phyloP scores from a whole-genome alignment of 139 green algal species.

The Chlorella sorokiniana region DNA sequence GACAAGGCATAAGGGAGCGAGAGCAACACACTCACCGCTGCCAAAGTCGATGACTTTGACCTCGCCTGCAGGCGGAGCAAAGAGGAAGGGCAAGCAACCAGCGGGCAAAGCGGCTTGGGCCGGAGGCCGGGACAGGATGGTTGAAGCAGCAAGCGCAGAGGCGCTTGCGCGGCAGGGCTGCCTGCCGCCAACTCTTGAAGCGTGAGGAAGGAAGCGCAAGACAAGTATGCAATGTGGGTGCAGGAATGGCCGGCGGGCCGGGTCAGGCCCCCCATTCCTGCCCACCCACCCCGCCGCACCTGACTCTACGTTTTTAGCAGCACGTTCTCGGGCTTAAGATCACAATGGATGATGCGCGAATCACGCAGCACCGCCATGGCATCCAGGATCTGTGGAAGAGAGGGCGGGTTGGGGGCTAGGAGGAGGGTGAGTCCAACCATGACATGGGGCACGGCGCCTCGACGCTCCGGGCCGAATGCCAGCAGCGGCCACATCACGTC shows the following conservation, averaged over 20 bases:
- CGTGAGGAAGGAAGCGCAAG: not conserved
- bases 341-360: conserved; percentile 95
- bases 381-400: conserved; percentile 81
- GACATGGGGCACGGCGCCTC: not conserved
- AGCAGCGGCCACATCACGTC: too few species aligned
- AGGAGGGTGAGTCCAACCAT: not conserved
- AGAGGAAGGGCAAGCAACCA: not conserved
- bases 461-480: too few species aligned
- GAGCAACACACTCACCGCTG: not conserved
- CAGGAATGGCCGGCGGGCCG: not conserved
- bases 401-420: not conserved
- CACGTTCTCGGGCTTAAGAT: conserved; percentile 99
- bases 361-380: conserved; percentile 82
- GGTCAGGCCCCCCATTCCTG: not conserved
- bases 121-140: too few species aligned
- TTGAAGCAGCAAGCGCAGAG: too few species aligned
- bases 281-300: not conserved
- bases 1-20: not conserved
- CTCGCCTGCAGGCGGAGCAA: conserved; percentile 44
- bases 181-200: too few species aligned
- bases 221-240: not conserved
- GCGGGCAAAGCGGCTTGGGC: not conserved
- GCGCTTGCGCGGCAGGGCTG: too few species aligned
- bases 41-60: conserved; percentile 99
- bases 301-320: conserved; percentile 70